Evolutionary conservation across 2,329 filamentous ascomycete genomes (phyloP), one percentile per base, ranked within the genome.

Genomic region (Cladosporium halotolerans): DNA sequence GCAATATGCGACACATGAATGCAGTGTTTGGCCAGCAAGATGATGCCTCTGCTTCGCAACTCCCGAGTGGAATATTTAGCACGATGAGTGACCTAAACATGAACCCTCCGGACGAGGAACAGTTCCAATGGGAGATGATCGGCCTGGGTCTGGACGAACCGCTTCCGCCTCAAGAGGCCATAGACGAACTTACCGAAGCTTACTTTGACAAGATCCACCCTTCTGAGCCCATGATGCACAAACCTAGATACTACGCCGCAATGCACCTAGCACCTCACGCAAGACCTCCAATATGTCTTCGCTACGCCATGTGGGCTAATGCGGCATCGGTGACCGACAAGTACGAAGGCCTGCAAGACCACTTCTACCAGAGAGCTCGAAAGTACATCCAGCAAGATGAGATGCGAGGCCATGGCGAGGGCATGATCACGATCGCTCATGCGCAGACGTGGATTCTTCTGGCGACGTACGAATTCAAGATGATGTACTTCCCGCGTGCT

Each of bases 281-380:
- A 74, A 83, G 92, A 23, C 92, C 93, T 1, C 89, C 92, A 0
- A 83, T 96, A 31, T 89, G 87, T 59, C 73, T 99, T 46, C 84
- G 93, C 61, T 99, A 99, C 72, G 89, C 88, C 52, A 95, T 97
- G 78, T 97, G 92, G 92, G 88, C 86, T n/a, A 74, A 90, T 63
- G 90, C 92, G n/a, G 91, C 89, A 57, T 86, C 88, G 4, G 80
- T 91, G 41, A 84, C 82, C 3, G 89, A 96, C 55, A 93, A 90
- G 66, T 96, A 88, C 67, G 76, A 79, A 33, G 81, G 82, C 51
- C 72, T 96, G 11, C 89, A 90, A 65, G 86, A 91, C 51, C 82
- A 95, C 57, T 96, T 97, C 68, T 99, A 99, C 68, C 83, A 87
- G 58, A 81, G 91, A 48, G 83, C 92, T 10, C 83, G 92, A 55